Base-by-base conservation (phyloP, 495 filamentous ascomycete species). In the Aspergillus cavernicola region DNA sequence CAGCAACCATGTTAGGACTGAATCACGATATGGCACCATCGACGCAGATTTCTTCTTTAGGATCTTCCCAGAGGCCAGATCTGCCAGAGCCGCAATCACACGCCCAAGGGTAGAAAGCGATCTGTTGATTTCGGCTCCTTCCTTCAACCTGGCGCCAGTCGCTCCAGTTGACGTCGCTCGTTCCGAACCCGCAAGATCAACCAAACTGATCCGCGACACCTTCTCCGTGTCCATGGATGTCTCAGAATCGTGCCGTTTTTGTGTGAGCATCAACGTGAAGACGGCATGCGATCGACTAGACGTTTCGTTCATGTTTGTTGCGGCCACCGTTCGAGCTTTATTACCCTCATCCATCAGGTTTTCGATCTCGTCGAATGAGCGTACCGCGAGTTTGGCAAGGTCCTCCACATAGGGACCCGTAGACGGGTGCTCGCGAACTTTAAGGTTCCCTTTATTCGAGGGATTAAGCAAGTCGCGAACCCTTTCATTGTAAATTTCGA, bases 221-320 rank as follows among this genome's bases (percentile, higher is more conserved):
- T 96, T 97, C 70, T 99, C 95, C 40, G 89, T 90, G 60, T 90
- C 88, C 89, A 99, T 92, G 36, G 87, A 89, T 0, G 92, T 97
- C 67, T 97, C 95, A 0, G 84, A 75, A 65, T 99, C 95, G 60
- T 90, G 90, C 53, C 89, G 80, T 68, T 96, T 96, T 64, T 97
- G 95, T 4, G 91, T 95, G 18, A 99, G 77, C 50, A 91, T 97
- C 35, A 99, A 75, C 6, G 95, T 99, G 68, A 99, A 99, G 12
- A 99, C 95, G 31, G 95, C 95, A 66, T 99, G 95, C 61, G 90
- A 96, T 71, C 95, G 83, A 82, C 90, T 96, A 45, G 92, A 97
- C 3, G 95, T 97, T 73, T 97, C 93, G 76, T 99, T 99, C 93
- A 97, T 97, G 77, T 97, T 99, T 32, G 95, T 99, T 4, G 95